phyloP scores from a whole-genome alignment of 306 rosid genomes.

The Acacia acuminata region DNA sequence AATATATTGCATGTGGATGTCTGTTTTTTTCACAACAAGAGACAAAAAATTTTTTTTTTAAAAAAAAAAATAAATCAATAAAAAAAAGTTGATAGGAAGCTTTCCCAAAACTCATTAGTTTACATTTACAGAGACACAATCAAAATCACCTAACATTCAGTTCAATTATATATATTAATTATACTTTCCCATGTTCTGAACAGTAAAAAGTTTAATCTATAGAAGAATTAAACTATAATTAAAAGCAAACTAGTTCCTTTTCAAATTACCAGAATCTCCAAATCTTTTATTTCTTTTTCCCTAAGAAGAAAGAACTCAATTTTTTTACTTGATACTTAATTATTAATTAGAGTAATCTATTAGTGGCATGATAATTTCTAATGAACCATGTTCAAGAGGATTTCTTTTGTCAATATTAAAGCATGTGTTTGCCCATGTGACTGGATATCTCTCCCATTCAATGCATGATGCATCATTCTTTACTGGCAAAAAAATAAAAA shows the following conservation, averaged over 20 bases:
- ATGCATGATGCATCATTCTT: background rate
- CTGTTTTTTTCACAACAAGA: constrained; percentile 6
- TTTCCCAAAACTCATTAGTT: constrained; percentile 20
- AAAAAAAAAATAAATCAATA: background rate
- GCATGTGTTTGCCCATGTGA: background rate
- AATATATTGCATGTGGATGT: constrained; percentile 25
- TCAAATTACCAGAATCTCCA: background rate
- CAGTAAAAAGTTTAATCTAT: background rate
- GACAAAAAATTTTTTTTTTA: constrained; percentile 34
- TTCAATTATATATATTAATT: background rate
- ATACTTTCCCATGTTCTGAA: background rate
- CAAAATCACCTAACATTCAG: constrained; percentile 37
- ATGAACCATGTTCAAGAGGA: background rate
- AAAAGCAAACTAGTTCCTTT: background rate
- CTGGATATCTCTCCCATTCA: background rate
- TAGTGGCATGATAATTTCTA: background rate
- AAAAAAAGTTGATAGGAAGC: background rate
- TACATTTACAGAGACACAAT: constrained; percentile 31
- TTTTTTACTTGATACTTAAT: background rate
- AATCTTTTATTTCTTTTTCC: background rate
- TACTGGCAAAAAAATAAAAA: background rate
- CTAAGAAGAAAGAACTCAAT: background rate
- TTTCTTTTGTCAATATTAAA: background rate
- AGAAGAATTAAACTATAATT: background rate
- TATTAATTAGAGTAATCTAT: background rate